Evolutionary conservation across 805 yeast species (phyloP), one percentile per base, ranked within the genome.

Genomic region (Wickerhamia fluorescens): DNA sequence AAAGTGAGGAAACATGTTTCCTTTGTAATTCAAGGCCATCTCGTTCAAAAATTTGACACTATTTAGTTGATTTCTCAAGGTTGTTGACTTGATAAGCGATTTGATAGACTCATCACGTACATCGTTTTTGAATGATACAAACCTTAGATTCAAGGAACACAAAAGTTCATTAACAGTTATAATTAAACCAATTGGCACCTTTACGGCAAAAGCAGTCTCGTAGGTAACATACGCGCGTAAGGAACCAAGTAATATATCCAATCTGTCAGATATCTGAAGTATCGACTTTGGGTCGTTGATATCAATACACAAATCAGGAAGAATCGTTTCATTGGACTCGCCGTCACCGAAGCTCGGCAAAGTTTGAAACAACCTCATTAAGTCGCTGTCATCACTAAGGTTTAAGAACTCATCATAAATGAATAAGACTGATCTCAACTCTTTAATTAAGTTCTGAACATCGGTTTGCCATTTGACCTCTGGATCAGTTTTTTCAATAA

Each of bases 181-280:
- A 3, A 80, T 46, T 25, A 56, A 43, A 1, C 89, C 88, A 9
- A 84, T 38, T 3, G 94, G 92, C 6, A 82, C 64, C 36, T 66
- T 61, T 6, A 77, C 66, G 8, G 75, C 59, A 41, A 61, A 66
- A 23, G 70, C 73, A 2, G 86, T 75, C 15, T 73, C 68, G 6
- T 73, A 58, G 3, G 66, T 53, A 53, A 33, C 49, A 38, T 37
- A 81, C 29, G 31, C 78, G 33, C 28, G 27, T 20, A 61, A 38
- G 16, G 60, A 41, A 17, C 59, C 59, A 20, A 66, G 49, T 20
- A 82, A 53, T 4, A 69, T 41, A 7, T 59, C 51, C 7, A 80
- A 37, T 47, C 87, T 62, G 23, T 60, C 53, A 3, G 78, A 67
- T 14, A 81, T 64, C 35, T 64, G 55, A 33, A 68, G 56, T 3